These are phyloP conservation scores for Geum urbanum DNA, from an alignment of 306 rosid genomes.

Conservation along the genomic window DNA sequence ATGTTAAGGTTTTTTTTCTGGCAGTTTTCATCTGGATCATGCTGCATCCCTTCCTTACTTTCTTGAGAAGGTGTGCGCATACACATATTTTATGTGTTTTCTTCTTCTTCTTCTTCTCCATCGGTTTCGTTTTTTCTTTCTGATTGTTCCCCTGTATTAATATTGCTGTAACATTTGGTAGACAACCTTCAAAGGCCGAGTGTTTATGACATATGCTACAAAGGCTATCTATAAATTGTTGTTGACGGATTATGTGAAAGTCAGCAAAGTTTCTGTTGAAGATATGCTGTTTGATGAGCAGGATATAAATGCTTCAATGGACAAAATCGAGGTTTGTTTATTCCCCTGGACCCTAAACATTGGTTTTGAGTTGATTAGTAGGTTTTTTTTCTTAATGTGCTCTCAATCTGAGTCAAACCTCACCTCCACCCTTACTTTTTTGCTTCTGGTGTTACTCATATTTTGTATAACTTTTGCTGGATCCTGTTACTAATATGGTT, in stretches of 20 bases:
- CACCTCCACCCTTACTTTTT: not conserved
- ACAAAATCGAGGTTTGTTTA: conserved; percentile 73
- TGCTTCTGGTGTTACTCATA: not conserved
- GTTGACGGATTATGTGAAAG: conserved; percentile 79
- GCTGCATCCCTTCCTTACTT: conserved; percentile 89
- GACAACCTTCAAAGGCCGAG: conserved; percentile 87
- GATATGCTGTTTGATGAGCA: conserved; percentile 84
- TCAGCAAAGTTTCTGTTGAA: conserved; percentile 87
- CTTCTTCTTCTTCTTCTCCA: not conserved
- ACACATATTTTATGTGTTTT: conserved; percentile 2
- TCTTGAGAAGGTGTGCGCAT: conserved; percentile 54
- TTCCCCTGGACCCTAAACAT: not conserved
- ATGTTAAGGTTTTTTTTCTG: conserved; percentile 1
- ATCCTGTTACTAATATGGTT: not conserved
- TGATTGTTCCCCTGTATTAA: conserved; percentile 9
- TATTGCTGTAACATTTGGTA: conserved; percentile 16
- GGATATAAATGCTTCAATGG: conserved; percentile 95
- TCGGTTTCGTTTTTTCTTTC: too few relatives aligned
- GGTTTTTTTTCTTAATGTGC: not conserved
- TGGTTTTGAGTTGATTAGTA: not conserved
- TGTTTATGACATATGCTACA: conserved; percentile 92
- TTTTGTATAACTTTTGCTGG: not conserved
- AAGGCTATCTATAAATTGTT: conserved; percentile 88
- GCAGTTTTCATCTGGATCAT: conserved; percentile 87
- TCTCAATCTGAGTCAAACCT: not conserved